Conservation (phyloP, 2,329 filamentous ascomycete genomes). For the Fusarium paranaense region DNA sequence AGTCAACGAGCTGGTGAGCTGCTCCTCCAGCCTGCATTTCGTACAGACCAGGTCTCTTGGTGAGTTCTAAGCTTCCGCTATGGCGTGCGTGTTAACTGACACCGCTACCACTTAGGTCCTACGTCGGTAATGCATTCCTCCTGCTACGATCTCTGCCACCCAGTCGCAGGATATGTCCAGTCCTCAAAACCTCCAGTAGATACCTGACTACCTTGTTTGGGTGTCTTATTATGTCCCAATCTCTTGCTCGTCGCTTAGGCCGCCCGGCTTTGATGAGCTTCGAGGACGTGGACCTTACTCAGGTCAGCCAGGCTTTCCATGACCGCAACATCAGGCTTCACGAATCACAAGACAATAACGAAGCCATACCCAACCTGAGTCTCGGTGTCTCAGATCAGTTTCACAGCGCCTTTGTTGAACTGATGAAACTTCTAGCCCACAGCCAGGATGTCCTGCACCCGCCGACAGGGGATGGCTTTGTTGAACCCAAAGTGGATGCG, state of each 20-base stretch:
- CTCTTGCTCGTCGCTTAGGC: slow-evolving; percentile 6
- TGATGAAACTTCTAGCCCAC: neutral
- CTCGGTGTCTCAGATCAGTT: slow-evolving; percentile 2
- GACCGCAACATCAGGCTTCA: slow-evolving; percentile 3
- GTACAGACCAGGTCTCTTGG: slow-evolving; percentile 14
- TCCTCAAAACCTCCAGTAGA: neutral
- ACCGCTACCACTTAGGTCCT: neutral
- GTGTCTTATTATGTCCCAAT: slow-evolving; percentile 13
- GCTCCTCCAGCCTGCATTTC: slow-evolving; percentile 9
- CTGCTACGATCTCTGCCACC: slow-evolving; percentile 6
- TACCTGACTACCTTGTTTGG: neutral
- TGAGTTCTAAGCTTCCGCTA: neutral
- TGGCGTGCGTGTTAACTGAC: neutral
- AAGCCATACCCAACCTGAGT: neutral
- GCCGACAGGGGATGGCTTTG: slow-evolving; percentile 1
- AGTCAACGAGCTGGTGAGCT: neutral
- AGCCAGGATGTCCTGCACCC: slow-evolving; percentile 11
- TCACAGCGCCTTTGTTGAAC: slow-evolving; percentile 9
- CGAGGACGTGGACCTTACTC: slow-evolving; percentile 3
- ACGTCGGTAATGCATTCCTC: slow-evolving; percentile 15
- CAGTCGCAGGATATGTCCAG: neutral
- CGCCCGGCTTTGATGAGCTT: slow-evolving; percentile 6
- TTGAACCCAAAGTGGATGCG: neutral
- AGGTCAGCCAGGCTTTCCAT: slow-evolving; percentile 2
- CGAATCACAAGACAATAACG: neutral